A percentile compares a stretch with the other conserved stretches of the same genome.
Evolutionary conservation across 371 early-diverging fungal genomes (phyloP).

Genomic region (Mucor plumbeus): DNA sequence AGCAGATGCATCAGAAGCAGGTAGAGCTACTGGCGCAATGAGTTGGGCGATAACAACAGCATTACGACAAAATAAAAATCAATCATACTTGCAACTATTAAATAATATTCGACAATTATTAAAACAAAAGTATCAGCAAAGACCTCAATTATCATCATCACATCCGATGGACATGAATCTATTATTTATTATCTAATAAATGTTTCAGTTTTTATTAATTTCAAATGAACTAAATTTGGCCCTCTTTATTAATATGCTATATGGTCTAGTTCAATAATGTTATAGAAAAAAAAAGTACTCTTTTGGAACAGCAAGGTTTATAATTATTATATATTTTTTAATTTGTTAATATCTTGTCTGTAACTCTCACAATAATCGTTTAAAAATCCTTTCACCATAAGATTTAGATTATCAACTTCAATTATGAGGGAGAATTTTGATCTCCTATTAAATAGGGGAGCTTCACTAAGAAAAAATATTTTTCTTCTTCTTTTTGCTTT

Average conservation of each 20-base stretch:
- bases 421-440: background rate
- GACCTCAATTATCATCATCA: constrained; percentile 81
- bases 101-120: constrained; percentile 72
- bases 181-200: constrained; percentile 65
- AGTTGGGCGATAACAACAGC: constrained; percentile 72
- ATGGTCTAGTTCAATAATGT: too few species aligned
- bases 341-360: too few species aligned
- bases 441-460: background rate
- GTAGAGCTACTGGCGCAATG: constrained; percentile 84
- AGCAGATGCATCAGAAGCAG: constrained; percentile 74
- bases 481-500: constrained; percentile 10
- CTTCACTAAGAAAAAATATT: background rate
- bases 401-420: too few species aligned
- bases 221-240: too few species aligned
- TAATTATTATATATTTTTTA: too few species aligned
- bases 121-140: constrained; percentile 72
- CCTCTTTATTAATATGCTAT: too few species aligned
- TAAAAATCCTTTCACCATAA: too few species aligned
- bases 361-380: too few species aligned
- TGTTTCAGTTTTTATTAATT: background rate
- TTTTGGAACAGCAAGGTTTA: too few species aligned
- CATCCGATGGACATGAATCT: constrained; percentile 78
- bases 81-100: constrained; percentile 78
- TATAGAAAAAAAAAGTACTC: too few species aligned
- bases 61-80: constrained; percentile 63